Evolutionary conservation across 352 stramenopile species (phyloP), one percentile per base, ranked within the genome.

Genomic region (Phytophthora capsici): DNA sequence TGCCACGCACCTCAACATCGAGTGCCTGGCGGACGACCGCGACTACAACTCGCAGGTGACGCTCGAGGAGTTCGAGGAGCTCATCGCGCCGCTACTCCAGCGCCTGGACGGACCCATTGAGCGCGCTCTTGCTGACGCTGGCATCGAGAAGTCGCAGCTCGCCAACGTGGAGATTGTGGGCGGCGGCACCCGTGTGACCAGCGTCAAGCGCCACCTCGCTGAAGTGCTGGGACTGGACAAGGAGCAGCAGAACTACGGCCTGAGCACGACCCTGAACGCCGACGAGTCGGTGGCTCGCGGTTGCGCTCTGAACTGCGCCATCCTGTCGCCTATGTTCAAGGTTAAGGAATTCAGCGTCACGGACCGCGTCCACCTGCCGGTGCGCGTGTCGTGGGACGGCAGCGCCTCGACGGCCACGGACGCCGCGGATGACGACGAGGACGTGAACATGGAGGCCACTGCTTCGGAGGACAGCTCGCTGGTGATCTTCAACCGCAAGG

Each of bases 231-330:
- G 89, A 14, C 75, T 98, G 41, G 93, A 98, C 81, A 88, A 88
- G 64, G 87, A 89, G n/a, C 91, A 93, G 56, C 90, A 96, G 62
- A 99, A 99, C 82, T 98, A 97, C 69, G 96, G 96, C 17, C 81
- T 99, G n/a, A 98, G 89, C 55, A 99, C 97, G 47, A 99, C 98
- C 36, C 91, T 99, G 79, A 99, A 99, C 84, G 97, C 97, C 26
- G 97, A 99, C 73, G 98, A 99, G 84, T 96, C 95, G 57, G 96
- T 99, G 3, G 94, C 96, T 25, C 88, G 97, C 52, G 98, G 98
- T 71, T 99, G 95, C 71, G 98, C 97, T 6, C 83, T 99, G 47
- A 96, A 99, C 78, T 99, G 94, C 75, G 98, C 98, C 40, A 99
- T 99, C 75, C 85, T 99, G 22, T 99, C 96, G 61, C 97, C 97